Percentiles rank a stretch among this genome's conserved stretches.
Conservation (phyloP, 2,329 filamentous ascomycete genomes). For the Zalaria sp. region DNA sequence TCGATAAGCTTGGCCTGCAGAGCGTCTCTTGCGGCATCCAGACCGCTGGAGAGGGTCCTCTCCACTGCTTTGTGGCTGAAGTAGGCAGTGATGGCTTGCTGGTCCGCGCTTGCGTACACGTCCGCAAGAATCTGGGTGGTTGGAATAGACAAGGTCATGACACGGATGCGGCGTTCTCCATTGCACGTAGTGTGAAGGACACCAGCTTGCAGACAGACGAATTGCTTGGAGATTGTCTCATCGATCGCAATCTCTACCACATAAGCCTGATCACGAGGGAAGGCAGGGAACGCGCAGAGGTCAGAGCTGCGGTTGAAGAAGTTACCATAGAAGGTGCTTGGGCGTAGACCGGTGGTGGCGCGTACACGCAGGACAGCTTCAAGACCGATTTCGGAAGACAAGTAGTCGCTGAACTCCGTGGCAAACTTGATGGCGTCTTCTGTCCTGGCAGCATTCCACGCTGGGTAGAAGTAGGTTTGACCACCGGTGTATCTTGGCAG, state of each 20-base stretch:
- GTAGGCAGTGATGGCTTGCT: slow-evolving; percentile 82
- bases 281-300: slow-evolving; percentile 93
- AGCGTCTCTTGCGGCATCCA: slow-evolving; percentile 83
- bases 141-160: slow-evolving; percentile 83
- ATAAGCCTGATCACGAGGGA: slow-evolving; percentile 93
- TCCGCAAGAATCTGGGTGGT: slow-evolving; percentile 85
- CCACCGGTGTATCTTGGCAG: slow-evolving; percentile 91
- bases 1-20: slow-evolving; percentile 86
- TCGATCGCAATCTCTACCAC: slow-evolving; percentile 98
- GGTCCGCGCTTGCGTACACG: slow-evolving; percentile 87
- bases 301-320: slow-evolving; percentile 98
- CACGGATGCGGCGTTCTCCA: slow-evolving; percentile 85
- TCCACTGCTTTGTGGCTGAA: slow-evolving; percentile 98
- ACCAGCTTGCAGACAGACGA: slow-evolving; percentile 85
- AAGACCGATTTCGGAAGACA: slow-evolving; percentile 91
- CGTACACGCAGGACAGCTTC: slow-evolving; percentile 93
- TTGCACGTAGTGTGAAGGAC: slow-evolving; percentile 97
- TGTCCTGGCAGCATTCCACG: slow-evolving; percentile 84
- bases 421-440: slow-evolving; percentile 98
- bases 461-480: slow-evolving; percentile 96
- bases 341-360: slow-evolving; percentile 84
- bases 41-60: slow-evolving; percentile 65
- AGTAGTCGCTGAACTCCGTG: slow-evolving; percentile 87
- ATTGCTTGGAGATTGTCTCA: slow-evolving; percentile 79
- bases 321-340: slow-evolving; percentile 98